Evolutionary conservation across 768 basidiomycete species (phyloP).

Genomic region (Phanerochaete sordida): DNA sequence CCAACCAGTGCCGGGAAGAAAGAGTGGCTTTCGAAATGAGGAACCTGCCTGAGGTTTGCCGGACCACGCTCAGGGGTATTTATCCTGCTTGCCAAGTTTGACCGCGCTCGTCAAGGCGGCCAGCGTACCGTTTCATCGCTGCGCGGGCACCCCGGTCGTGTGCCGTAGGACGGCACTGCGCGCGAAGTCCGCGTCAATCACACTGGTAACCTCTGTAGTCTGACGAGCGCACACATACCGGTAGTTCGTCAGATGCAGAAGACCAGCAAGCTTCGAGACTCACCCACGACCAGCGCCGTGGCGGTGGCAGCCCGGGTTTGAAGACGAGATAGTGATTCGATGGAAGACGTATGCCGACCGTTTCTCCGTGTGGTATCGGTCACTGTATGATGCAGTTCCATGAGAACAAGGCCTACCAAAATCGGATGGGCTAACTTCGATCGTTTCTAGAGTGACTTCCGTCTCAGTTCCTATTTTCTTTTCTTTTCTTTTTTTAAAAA

Average conservation of each 20-base stretch:
- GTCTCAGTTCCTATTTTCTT: too few relatives aligned
- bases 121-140: background rate
- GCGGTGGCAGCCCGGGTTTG: background rate
- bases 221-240: background rate
- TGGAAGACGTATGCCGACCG: background rate
- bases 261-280: background rate
- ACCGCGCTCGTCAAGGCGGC: background rate
- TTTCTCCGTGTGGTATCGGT: background rate
- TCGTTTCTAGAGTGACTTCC: background rate
- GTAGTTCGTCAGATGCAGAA: background rate
- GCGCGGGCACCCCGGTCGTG: background rate
- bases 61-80: background rate
- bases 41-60: background rate
- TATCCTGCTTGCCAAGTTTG: background rate
- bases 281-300: background rate
- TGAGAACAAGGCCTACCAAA: background rate
- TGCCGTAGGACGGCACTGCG: background rate
- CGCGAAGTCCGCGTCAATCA: background rate
- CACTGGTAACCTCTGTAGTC: background rate
- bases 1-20: slow-evolving; percentile 3
- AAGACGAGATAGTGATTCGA: background rate
- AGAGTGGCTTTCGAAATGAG: background rate
- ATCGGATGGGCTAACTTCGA: background rate
- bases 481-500: too few relatives aligned
- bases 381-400: background rate